phyloP scores from a whole-genome alignment of 495 filamentous ascomycete species.

The Penicillium samsonianum region DNA sequence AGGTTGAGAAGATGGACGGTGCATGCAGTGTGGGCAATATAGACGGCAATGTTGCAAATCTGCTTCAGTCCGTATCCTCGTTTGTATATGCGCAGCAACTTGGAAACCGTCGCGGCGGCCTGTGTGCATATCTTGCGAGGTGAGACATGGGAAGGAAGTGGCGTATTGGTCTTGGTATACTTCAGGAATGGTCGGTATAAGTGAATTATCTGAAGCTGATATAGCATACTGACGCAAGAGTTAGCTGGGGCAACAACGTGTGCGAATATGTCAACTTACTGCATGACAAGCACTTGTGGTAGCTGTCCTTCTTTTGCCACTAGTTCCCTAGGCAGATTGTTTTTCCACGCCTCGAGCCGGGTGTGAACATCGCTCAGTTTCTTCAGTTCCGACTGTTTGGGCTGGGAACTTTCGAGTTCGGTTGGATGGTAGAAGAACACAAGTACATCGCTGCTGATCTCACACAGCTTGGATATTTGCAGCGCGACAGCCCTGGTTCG shows the following conservation, averaged over 20 bases:
- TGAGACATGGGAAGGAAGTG: slow-evolving; percentile 84
- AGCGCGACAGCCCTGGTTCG: slow-evolving; percentile 79
- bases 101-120: slow-evolving; percentile 85
- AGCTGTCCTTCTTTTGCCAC: slow-evolving; percentile 88
- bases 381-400: slow-evolving; percentile 82
- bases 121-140: slow-evolving; percentile 88
- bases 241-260: slow-evolving; percentile 28
- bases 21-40: slow-evolving; percentile 90
- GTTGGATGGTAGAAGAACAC: slow-evolving; percentile 87
- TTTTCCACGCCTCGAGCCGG: slow-evolving; percentile 88
- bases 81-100: slow-evolving; percentile 89
- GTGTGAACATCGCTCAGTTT: slow-evolving; percentile 90
- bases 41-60: slow-evolving; percentile 93
- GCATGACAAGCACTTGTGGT: slow-evolving; percentile 88
- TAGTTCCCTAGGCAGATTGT: slow-evolving; percentile 80
- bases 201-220: slow-evolving; percentile 93
- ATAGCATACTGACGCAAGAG: slow-evolving; percentile 76
- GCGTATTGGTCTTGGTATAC: slow-evolving; percentile 76
- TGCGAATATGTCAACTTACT: slow-evolving; percentile 59
- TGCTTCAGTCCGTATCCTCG: slow-evolving; percentile 86
- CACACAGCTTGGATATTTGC: slow-evolving; percentile 80
- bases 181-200: slow-evolving; percentile 96
- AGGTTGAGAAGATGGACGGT: slow-evolving; percentile 94
- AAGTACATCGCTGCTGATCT: slow-evolving; percentile 91
- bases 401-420: slow-evolving; percentile 56